A percentile compares a stretch with the other conserved stretches of the same genome.
Conservation (phyloP, 805 yeast species). For the Maudiozyma turicensis region DNA sequence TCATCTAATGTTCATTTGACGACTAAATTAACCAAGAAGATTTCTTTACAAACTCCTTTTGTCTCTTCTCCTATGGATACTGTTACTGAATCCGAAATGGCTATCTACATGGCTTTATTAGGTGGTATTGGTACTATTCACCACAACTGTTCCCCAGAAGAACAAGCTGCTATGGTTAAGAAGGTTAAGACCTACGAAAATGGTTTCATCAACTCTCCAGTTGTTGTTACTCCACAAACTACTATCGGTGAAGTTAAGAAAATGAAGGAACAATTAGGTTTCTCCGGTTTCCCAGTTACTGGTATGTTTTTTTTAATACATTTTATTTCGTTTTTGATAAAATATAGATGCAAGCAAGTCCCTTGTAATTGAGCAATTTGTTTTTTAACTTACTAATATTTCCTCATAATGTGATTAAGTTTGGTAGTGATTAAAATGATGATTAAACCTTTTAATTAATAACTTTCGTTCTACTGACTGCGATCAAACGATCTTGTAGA, state of each 20-base stretch:
- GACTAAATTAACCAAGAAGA: slow-evolving; percentile 82
- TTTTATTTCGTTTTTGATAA: slow-evolving; percentile 2
- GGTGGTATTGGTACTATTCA: slow-evolving; percentile 99
- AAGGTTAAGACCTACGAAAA: slow-evolving; percentile 95
- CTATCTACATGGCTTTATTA: slow-evolving; percentile 93
- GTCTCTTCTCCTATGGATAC: slow-evolving; percentile 99
- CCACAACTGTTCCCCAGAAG: slow-evolving; percentile 93
- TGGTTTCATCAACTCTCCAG: slow-evolving; percentile 92
- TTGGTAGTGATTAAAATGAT: slow-evolving; percentile 32
- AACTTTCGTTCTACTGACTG: slow-evolving; percentile 99
- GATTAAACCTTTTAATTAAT: slow-evolving; percentile 39
- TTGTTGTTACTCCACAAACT: slow-evolving; percentile 65
- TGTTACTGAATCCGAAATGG: slow-evolving; percentile 95
- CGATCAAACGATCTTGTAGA: slow-evolving; percentile 98
- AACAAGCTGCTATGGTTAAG: slow-evolving; percentile 96
- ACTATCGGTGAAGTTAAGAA: slow-evolving; percentile 75
- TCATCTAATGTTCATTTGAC: slow-evolving; percentile 70
- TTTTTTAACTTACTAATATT: not conserved
- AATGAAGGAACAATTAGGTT: slow-evolving; percentile 68
- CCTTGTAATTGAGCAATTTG: not conserved
- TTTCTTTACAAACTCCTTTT: slow-evolving; percentile 85
- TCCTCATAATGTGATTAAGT: no score
- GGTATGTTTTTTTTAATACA: slow-evolving; percentile 58
- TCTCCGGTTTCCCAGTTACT: slow-evolving; percentile 98
- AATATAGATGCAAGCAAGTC: no score